A percentile compares a stretch with the other conserved stretches of the same genome.
These are phyloP conservation scores for Theileria equi DNA, from an alignment of 169 alveolate species.

Conservation along the genomic window DNA sequence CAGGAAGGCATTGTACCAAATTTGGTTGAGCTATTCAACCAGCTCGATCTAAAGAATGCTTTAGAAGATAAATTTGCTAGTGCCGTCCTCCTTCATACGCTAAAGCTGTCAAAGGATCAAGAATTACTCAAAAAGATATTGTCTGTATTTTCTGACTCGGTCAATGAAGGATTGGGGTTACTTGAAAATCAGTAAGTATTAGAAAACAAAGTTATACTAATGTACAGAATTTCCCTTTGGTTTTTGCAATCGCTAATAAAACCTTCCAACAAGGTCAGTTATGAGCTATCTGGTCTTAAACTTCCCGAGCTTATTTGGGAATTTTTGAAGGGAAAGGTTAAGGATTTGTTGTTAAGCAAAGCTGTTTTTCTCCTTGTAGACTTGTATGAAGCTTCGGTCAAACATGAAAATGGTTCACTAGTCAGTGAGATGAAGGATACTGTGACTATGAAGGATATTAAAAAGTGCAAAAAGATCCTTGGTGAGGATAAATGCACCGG, in stretches of 20 bases:
- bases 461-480: too few species aligned
- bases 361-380: slow-evolving; percentile 46
- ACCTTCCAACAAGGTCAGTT: slow-evolving; percentile 21
- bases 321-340: slow-evolving; percentile 1
- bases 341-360: slow-evolving; percentile 20
- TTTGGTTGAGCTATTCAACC: slow-evolving; percentile 28
- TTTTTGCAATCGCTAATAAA: slow-evolving; percentile 47
- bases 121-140: slow-evolving; percentile 19
- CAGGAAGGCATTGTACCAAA: slow-evolving; percentile 37
- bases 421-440: too few species aligned
- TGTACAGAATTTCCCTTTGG: slow-evolving; percentile 22
- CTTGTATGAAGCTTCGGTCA: too few species aligned
- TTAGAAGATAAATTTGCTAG: slow-evolving; percentile 32
- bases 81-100: slow-evolving; percentile 12
- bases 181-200: slow-evolving; percentile 39
- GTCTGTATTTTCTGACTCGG: slow-evolving; percentile 21
- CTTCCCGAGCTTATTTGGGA: slow-evolving; percentile 43
- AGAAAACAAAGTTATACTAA: not conserved
- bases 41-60: slow-evolving; percentile 18
- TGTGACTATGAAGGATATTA: too few species aligned
- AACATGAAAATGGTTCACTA: too few species aligned
- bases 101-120: slow-evolving; percentile 17
- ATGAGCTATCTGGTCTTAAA: not conserved
- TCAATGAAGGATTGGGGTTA: slow-evolving; percentile 9
- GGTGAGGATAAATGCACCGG: too few species aligned